Conservation (phyloP, 2,329 filamentous ascomycete species). For the Diaporthe citrichinensis region DNA sequence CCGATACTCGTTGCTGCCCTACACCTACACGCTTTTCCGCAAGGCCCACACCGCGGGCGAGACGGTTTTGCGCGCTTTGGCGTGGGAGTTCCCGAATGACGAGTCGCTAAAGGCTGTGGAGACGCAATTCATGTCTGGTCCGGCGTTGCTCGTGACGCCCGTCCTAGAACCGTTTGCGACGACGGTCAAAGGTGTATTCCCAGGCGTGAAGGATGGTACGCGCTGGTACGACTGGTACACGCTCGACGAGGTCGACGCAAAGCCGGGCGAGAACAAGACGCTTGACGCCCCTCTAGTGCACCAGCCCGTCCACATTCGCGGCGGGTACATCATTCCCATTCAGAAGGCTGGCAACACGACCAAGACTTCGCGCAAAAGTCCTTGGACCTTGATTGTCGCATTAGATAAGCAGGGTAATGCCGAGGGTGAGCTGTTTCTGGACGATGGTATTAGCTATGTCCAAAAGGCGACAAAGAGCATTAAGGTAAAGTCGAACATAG, state of each 20-base stretch:
- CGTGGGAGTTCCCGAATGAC: conserved; percentile 18
- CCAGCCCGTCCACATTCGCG: conserved; percentile 16
- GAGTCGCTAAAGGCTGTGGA: conserved; percentile 18
- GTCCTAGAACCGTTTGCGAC: conserved; percentile 15
- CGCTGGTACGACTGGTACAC: conserved; percentile 25
- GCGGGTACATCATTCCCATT: conserved; percentile 16
- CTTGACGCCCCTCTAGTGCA: conserved; percentile 10
- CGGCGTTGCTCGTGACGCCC: conserved; percentile 2
- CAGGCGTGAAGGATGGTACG: conserved; percentile 2
- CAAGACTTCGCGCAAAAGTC: background rate
- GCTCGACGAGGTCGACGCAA: conserved; percentile 1
- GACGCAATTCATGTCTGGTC: conserved; percentile 22
- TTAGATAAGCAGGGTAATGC: conserved; percentile 4
- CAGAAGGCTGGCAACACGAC: conserved; percentile 24
- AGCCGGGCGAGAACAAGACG: conserved; percentile 22
- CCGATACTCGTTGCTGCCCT: conserved; percentile 20
- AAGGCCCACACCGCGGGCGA: conserved; percentile 2
- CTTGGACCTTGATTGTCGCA: conserved; percentile 21
- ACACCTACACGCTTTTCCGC: conserved; percentile 14
- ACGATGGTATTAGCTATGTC: conserved; percentile 9
- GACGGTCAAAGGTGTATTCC: conserved; percentile 2
- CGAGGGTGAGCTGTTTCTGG: conserved; percentile 17
- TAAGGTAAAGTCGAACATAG: background rate
- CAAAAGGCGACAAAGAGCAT: conserved; percentile 4
- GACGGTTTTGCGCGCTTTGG: conserved; percentile 1